These are phyloP conservation scores for Dentipellis sp. DNA, from an alignment of 768 basidiomycete genomes.

Conservation along the genomic window DNA sequence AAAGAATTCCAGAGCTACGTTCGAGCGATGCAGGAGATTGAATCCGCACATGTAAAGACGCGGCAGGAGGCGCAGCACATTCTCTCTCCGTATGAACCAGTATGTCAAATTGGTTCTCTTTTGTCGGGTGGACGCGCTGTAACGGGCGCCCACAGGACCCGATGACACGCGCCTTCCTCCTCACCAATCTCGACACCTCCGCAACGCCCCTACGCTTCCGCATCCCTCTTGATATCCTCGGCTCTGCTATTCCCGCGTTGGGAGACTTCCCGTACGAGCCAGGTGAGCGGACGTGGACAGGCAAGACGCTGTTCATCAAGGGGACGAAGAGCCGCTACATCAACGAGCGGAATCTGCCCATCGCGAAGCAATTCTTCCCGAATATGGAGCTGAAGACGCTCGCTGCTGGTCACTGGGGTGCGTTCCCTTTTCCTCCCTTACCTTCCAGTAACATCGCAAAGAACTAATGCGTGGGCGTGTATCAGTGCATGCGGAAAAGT, in stretches of 20 bases:
- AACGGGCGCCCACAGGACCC: constrained; percentile 44
- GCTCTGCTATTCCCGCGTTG: constrained; percentile 50
- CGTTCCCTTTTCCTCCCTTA: constrained; percentile 15
- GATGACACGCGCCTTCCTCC: constrained; percentile 67
- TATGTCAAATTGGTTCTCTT: constrained; percentile 18
- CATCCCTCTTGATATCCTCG: constrained; percentile 62
- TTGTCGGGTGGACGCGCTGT: not conserved
- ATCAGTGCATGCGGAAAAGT: constrained; percentile 76
- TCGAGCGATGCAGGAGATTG: constrained; percentile 66
- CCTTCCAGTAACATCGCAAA: too few relatives aligned
- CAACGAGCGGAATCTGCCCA: constrained; percentile 57
- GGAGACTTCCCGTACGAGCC: constrained; percentile 72
- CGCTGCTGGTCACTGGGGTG: constrained; percentile 85
- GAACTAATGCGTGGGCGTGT: not conserved
- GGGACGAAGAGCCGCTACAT: constrained; percentile 78
- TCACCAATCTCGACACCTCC: constrained; percentile 65
- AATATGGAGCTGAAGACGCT: constrained; percentile 49
- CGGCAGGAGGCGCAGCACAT: constrained; percentile 65
- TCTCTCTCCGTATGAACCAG: constrained; percentile 54
- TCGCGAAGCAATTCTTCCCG: constrained; percentile 67
- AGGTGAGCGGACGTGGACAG: constrained; percentile 42
- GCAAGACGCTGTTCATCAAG: constrained; percentile 65
- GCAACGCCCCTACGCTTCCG: constrained; percentile 47
- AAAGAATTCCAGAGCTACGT: constrained; percentile 61
- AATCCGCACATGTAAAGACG: constrained; percentile 44